Conservation (phyloP, 106 monocot genomes). For the Hemerocallis citrina region DNA sequence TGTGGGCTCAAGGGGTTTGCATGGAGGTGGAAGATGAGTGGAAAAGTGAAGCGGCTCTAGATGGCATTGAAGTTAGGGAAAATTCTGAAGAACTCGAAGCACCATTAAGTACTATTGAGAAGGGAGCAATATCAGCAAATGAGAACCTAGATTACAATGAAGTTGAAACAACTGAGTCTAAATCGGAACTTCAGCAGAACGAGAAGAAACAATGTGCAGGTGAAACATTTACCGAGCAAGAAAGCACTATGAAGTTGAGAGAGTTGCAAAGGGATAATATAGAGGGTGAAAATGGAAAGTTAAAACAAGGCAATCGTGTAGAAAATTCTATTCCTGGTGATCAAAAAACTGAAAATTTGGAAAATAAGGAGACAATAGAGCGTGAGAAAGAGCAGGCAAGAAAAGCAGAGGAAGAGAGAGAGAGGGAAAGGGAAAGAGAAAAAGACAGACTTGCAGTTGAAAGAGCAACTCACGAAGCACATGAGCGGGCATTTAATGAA, state of each 20-base stretch:
- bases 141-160: no score
- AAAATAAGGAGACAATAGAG: slow-evolving; percentile 16
- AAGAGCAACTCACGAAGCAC: slow-evolving; percentile 57
- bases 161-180: slow-evolving; percentile 20
- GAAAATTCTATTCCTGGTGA: slow-evolving; percentile 8
- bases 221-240: not conserved
- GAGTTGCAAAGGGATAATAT: not conserved
- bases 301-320: not conserved
- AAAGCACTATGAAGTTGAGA: not conserved
- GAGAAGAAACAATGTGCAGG: slow-evolving; percentile 10
- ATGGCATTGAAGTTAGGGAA: slow-evolving; percentile 7
- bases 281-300: slow-evolving; percentile 5
- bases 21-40: slow-evolving; percentile 1
- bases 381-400: slow-evolving; percentile 25
- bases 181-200: slow-evolving; percentile 4
- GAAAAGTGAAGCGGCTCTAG: slow-evolving; percentile 2
- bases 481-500: slow-evolving; percentile 53
- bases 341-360: slow-evolving; percentile 12
- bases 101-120: slow-evolving; percentile 12
- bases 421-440: slow-evolving; percentile 82
- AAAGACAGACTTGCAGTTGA: slow-evolving; percentile 76
- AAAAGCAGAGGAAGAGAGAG: slow-evolving; percentile 51
- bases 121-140: slow-evolving; percentile 6
- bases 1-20: not conserved
- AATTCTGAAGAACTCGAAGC: not conserved